Evolutionary conservation across 2,329 filamentous ascomycete genomes (phyloP).

Genomic region (Fonsecaea erecta): DNA sequence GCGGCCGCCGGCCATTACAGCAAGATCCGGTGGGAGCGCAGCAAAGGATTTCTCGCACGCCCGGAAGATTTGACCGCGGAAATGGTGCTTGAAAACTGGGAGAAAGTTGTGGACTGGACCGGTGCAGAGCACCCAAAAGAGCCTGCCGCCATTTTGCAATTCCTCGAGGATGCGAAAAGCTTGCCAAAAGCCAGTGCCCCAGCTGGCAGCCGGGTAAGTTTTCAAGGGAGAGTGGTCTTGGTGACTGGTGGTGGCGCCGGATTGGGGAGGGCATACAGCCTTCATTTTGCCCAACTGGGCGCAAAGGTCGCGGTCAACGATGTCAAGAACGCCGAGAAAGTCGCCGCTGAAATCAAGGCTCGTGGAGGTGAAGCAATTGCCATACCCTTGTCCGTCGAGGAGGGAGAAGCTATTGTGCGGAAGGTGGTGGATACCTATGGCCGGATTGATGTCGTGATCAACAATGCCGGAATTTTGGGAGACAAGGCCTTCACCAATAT

Average conservation of each 20-base stretch:
- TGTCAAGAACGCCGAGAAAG: conserved; percentile 81
- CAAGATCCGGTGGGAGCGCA: conserved; percentile 93
- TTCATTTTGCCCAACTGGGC: conserved; percentile 82
- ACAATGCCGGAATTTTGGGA: conserved; percentile 95
- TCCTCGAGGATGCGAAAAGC: conserved; percentile 82
- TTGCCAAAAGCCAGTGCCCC: conserved; percentile 70
- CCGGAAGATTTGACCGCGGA: conserved; percentile 87
- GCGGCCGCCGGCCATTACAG: conserved; percentile 88
- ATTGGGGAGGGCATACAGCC: conserved; percentile 84
- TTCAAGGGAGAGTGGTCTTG: conserved; percentile 80
- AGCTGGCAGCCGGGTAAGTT: conserved; percentile 73
- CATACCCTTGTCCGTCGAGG: conserved; percentile 89
- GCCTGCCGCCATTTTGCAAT: conserved; percentile 80
- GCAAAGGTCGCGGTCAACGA: conserved; percentile 93
- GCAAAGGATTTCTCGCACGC: conserved; percentile 84
- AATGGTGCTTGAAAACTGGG: conserved; percentile 85
- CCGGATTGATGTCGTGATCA: conserved; percentile 90
- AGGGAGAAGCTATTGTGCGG: conserved; percentile 88
- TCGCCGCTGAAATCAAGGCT: conserved; percentile 90
- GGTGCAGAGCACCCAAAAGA: conserved; percentile 82
- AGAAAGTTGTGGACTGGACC: conserved; percentile 82
- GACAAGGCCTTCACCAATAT: conserved; percentile 99
- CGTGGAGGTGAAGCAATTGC: conserved; percentile 85
- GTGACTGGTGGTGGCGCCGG: conserved; percentile 85
- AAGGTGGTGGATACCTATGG: conserved; percentile 89